Conservation (phyloP, 345 rosid species). For the Trapa bicornis region DNA sequence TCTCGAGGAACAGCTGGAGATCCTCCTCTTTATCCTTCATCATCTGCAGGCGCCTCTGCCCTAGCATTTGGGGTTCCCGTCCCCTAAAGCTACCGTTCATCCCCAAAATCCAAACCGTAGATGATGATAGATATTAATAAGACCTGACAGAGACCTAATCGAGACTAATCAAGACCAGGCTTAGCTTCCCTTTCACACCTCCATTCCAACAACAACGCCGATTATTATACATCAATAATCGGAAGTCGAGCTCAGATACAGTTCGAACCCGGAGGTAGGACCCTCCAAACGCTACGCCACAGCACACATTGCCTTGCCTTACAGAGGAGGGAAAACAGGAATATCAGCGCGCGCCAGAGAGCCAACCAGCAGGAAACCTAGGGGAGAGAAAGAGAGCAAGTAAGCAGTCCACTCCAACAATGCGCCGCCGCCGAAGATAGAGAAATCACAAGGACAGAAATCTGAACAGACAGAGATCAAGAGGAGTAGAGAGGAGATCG, state of each 20-base stretch:
- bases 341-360: background rate
- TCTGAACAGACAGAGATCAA: conserved; percentile 2
- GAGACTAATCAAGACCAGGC: conserved; percentile 5
- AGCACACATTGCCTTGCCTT: background rate
- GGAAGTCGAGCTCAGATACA: background rate
- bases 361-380: conserved; percentile 11
- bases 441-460: background rate
- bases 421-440: background rate
- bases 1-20: conserved; percentile 82
- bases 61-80: conserved; percentile 64
- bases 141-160: conserved; percentile 13
- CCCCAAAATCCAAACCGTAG: conserved; percentile 10
- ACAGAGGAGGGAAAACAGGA: background rate
- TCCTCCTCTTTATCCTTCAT: conserved; percentile 91
- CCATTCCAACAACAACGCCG: conserved; percentile 8
- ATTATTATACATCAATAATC: conserved; percentile 21
- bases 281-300: background rate
- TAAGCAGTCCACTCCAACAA: background rate
- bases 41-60: conserved; percentile 70
- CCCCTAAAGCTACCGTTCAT: conserved; percentile 97
- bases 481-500: background rate
- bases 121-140: background rate
- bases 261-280: background rate
- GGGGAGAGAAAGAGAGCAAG: conserved; percentile 4
- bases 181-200: conserved; percentile 26